Conservation (phyloP, 192 early-diverging fungal genomes). For the Coemansia sp. region DNA sequence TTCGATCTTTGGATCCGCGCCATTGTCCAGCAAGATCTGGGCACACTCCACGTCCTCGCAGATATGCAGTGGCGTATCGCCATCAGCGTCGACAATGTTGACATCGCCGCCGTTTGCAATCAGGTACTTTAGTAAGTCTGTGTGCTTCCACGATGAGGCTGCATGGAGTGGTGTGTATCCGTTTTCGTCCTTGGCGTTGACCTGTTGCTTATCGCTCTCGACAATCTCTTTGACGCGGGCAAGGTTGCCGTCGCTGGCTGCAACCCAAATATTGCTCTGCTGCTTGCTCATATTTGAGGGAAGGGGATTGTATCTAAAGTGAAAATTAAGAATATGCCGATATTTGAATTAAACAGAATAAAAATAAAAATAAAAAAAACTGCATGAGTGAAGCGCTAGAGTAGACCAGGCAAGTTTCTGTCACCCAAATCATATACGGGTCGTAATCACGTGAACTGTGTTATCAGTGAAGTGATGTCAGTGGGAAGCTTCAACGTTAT, state of each 20-base stretch:
- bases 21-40: slow-evolving; percentile 62
- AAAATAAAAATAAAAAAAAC: neutral
- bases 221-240: slow-evolving; percentile 62
- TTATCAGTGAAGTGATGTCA: no score
- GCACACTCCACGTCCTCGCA: slow-evolving; percentile 72
- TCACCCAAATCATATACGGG: no score
- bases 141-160: slow-evolving; percentile 73
- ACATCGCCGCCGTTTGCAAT: slow-evolving; percentile 63
- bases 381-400: no score
- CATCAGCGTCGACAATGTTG: slow-evolving; percentile 73
- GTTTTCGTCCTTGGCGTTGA: slow-evolving; percentile 71
- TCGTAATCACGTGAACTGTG: neutral
- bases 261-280: slow-evolving; percentile 66
- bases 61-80: slow-evolving; percentile 80
- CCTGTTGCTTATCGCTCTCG: slow-evolving; percentile 50
- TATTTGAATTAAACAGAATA: neutral
- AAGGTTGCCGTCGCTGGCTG: slow-evolving; percentile 64
- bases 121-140: slow-evolving; percentile 66
- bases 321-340: neutral
- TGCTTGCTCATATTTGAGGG: slow-evolving; percentile 26
- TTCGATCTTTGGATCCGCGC: slow-evolving; percentile 62
- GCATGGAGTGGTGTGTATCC: slow-evolving; percentile 84
- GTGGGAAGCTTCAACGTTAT: no score
- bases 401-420: no score
- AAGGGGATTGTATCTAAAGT: no score